Evolutionary conservation across 768 basidiomycete genomes (phyloP), one percentile per base, ranked within the genome.

Genomic region (Peribolospora kevripleyi): DNA sequence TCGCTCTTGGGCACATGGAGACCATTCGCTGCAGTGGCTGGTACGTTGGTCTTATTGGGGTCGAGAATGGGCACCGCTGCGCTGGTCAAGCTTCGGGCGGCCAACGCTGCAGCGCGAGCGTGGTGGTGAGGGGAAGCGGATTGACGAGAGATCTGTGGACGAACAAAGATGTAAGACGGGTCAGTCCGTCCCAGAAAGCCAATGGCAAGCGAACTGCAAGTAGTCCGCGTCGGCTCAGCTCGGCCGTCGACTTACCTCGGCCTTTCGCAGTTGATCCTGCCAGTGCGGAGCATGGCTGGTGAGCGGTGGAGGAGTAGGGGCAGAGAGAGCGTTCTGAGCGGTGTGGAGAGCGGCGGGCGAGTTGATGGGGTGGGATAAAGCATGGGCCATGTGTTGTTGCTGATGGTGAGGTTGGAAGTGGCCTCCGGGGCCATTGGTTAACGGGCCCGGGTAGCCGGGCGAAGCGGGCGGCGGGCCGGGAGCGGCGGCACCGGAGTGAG

Each of bases 81-180:
- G 69, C 86, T 90, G 46, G 83, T 72, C 57, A 82, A 76, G 11
- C 81, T 82, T 50, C 93, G 78, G 14, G 84, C 82, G 42, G 87
- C 84, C 75, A 95, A 81, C 51, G 88, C 88, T 57, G 82, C 90
- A n/a, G 86, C 82, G 50, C 90, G 76, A 9, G 93, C 93, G 54
- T 91, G 80, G 65, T 93, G 88, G 66, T 95, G 88, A 0, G 87
- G 85, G 3, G 84, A 81, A 55, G 82, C 79, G 37, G 84, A 80
- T 42, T 79, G 76, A 62, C 91, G 80, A 58, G 82, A 77, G 71
- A 84, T 78, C 84, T 88, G 56, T 2, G 62, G 58, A 0, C 60
- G 42, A 6, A 60, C 55, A 52, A 61, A 50, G 7, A 59, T 46
- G 38, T 57, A 25, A 36, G 56, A 36, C 4, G 50, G 45, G 50